These are phyloP conservation scores for Acrocalymma vagum DNA, from an alignment of 2,329 filamentous ascomycete species.

Conservation along the genomic window DNA sequence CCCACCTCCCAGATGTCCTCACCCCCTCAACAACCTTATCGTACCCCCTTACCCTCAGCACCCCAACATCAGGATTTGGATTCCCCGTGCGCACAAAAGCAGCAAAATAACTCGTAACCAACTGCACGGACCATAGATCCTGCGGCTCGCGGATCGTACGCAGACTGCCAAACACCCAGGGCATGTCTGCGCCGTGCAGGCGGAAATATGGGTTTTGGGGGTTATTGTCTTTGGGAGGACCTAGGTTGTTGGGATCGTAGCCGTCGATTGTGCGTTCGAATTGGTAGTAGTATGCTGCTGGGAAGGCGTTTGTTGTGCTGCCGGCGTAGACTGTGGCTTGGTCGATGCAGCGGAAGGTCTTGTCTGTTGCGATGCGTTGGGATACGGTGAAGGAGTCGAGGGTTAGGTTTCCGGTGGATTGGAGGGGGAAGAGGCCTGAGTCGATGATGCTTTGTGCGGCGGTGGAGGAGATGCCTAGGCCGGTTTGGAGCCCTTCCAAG, in stretches of 20 bases:
- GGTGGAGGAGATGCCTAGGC: slow-evolving; percentile 56
- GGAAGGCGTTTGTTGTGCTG: slow-evolving; percentile 55
- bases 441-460: slow-evolving; percentile 44
- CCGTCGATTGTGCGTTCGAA: slow-evolving; percentile 65
- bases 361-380: slow-evolving; percentile 65
- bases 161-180: slow-evolving; percentile 63
- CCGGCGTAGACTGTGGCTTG: slow-evolving; percentile 66
- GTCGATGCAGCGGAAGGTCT: slow-evolving; percentile 67
- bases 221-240: slow-evolving; percentile 58
- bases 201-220: slow-evolving; percentile 63
- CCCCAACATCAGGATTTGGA: slow-evolving; percentile 59
- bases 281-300: slow-evolving; percentile 66
- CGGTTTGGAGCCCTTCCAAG: slow-evolving; percentile 53
- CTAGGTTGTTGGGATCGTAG: slow-evolving; percentile 62
- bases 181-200: slow-evolving; percentile 64
- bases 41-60: slow-evolving; percentile 58
- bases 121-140: slow-evolving; percentile 57
- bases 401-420: slow-evolving; percentile 59
- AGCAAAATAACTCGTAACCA: slow-evolving; percentile 59
- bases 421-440: slow-evolving; percentile 60
- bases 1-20: slow-evolving; percentile 46
- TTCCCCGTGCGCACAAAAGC: slow-evolving; percentile 60
- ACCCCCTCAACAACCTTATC: slow-evolving; percentile 51
- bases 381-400: slow-evolving; percentile 65
- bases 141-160: slow-evolving; percentile 58